phyloP scores from a whole-genome alignment of 2,329 filamentous ascomycete genomes.

The Arthrocladium fulminans region DNA sequence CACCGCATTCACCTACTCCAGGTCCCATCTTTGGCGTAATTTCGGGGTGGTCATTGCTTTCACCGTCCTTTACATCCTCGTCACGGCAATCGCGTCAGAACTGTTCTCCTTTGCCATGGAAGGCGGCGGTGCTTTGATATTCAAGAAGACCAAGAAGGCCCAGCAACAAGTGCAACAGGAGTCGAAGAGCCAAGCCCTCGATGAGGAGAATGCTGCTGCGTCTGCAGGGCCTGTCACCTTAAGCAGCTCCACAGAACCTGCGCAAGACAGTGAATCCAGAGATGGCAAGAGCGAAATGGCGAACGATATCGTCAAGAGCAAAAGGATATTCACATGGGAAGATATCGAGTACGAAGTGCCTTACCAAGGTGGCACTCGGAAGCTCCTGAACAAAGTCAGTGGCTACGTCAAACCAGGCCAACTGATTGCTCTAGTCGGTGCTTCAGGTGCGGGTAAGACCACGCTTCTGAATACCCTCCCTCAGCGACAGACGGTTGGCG shows the following conservation, averaged over 20 bases:
- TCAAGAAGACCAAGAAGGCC: slow-evolving; percentile 58
- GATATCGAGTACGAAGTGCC: slow-evolving; percentile 65
- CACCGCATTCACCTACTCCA: slow-evolving; percentile 43
- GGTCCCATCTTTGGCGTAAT: slow-evolving; percentile 59
- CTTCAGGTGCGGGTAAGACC: slow-evolving; percentile 74
- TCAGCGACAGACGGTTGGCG: slow-evolving; percentile 59
- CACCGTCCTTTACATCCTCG: slow-evolving; percentile 60
- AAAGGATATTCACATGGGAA: slow-evolving; percentile 62
- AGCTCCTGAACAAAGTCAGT: slow-evolving; percentile 59
- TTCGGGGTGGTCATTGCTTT: slow-evolving; percentile 72
- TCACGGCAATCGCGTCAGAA: slow-evolving; percentile 65
- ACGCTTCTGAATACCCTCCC: slow-evolving; percentile 70
- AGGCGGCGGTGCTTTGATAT: slow-evolving; percentile 61
- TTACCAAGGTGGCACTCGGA: slow-evolving; percentile 52
- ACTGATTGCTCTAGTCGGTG: slow-evolving; percentile 74
- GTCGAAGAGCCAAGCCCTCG: slow-evolving; percentile 30
- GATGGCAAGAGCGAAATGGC: slow-evolving; percentile 33
- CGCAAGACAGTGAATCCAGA: slow-evolving; percentile 21
- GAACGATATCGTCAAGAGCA: slow-evolving; percentile 45
- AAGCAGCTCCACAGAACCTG: slow-evolving; percentile 28
- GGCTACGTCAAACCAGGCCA: slow-evolving; percentile 73
- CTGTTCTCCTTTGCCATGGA: slow-evolving; percentile 50
- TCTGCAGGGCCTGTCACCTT: slow-evolving; percentile 24
- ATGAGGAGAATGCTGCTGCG: slow-evolving; percentile 50
- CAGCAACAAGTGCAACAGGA: slow-evolving; percentile 45